A percentile compares a stretch with the other conserved stretches of the same genome.
phyloP scores from a whole-genome alignment of 169 alveolate species.

The Plasmodium malariae region DNA sequence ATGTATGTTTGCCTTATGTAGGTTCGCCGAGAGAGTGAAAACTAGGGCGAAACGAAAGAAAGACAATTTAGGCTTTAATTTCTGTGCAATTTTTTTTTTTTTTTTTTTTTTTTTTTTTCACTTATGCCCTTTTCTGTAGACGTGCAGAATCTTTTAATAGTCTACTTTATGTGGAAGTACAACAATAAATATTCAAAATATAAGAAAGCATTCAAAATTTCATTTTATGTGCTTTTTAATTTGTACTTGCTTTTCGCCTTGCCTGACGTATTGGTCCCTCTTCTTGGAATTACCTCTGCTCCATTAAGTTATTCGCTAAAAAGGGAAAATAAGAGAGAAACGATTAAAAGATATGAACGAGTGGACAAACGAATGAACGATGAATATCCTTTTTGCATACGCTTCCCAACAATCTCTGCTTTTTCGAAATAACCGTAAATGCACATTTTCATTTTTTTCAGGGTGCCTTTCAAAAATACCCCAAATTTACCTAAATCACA shows the following conservation, averaged over 20 bases:
- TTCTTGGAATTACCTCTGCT: slow-evolving; percentile 19
- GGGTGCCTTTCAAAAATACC: slow-evolving; percentile 55
- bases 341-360: too few species aligned
- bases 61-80: not conserved
- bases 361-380: too few species aligned
- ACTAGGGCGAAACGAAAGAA: not conserved
- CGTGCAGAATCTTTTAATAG: slow-evolving; percentile 25
- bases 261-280: slow-evolving; percentile 18
- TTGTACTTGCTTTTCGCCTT: slow-evolving; percentile 5
- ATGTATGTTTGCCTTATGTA: not conserved
- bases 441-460: not conserved
- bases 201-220: not conserved
- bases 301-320: slow-evolving; percentile 28
- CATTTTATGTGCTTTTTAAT: slow-evolving; percentile 11
- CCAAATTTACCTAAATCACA: slow-evolving; percentile 51
- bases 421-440: not conserved
- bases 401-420: too few species aligned
- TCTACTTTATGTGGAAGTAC: slow-evolving; percentile 62
- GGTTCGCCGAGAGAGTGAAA: not conserved
- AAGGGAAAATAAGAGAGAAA: not conserved
- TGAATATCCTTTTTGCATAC: too few species aligned
- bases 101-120: not conserved
- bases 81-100: not conserved
- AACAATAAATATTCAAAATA: slow-evolving; percentile 19
- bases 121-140: not conserved